Conservation (phyloP, 1,284 basidiomycete genomes). For the Puccinia hordei region DNA sequence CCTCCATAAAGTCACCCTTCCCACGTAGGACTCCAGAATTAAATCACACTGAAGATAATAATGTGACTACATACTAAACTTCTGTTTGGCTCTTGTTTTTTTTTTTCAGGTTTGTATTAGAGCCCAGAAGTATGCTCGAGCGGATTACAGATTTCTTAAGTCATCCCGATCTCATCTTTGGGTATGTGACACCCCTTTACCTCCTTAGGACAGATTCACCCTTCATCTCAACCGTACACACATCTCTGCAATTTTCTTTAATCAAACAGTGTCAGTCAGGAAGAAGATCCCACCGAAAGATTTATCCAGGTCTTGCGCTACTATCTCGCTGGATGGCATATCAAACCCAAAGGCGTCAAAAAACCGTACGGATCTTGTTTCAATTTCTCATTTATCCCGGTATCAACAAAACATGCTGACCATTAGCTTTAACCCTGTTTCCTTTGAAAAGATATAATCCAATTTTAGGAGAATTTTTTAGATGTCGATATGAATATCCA, state of each 20-base stretch:
- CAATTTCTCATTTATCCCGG: background rate
- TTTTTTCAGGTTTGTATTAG: constrained; percentile 80
- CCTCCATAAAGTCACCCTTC: constrained; percentile 77
- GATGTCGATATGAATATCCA: constrained; percentile 89
- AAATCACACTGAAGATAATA: background rate
- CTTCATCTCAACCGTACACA: constrained; percentile 31
- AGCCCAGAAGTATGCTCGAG: constrained; percentile 89
- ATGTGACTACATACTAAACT: background rate
- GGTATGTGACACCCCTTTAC: constrained; percentile 65
- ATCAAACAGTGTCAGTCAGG: constrained; percentile 68
- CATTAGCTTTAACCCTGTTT: background rate
- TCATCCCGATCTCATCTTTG: constrained; percentile 95
- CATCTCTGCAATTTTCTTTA: background rate
- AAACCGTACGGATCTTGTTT: constrained; percentile 73
- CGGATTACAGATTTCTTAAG: constrained; percentile 99
- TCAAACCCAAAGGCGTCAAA: constrained; percentile 99
- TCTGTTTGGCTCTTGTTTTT: constrained; percentile 56
- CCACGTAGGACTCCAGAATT: background rate
- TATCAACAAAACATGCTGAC: too few species aligned
- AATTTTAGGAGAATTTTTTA: constrained; percentile 94
- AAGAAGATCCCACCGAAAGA: constrained; percentile 79
- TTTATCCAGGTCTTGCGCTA: constrained; percentile 90
- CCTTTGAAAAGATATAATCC: constrained; percentile 78
- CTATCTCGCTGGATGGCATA: constrained; percentile 99
- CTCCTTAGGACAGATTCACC: background rate